These are phyloP conservation scores for Lactarius trivialis DNA, from an alignment of 768 basidiomycete species.

Conservation along the genomic window DNA sequence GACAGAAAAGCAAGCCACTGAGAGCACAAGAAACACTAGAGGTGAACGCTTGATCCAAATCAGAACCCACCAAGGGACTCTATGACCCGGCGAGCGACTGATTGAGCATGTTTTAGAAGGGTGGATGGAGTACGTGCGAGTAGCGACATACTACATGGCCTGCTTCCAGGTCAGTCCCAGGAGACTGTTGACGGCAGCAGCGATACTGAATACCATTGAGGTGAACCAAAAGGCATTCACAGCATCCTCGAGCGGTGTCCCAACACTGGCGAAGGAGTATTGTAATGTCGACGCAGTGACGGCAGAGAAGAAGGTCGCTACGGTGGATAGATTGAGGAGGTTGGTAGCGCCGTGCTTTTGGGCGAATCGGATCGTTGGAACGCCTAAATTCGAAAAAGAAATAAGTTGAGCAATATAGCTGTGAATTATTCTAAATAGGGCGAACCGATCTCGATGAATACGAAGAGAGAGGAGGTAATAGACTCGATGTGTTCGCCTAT, in stretches of 20 bases:
- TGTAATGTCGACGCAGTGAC: conserved; percentile 70
- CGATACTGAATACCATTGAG: conserved; percentile 70
- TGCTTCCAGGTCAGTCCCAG: conserved; percentile 75
- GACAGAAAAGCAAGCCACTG: conserved; percentile 76
- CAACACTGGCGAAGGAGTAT: conserved; percentile 49
- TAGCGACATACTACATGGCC: conserved; percentile 64
- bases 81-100: conserved; percentile 68
- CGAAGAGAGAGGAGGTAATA: conserved; percentile 58
- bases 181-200: conserved; percentile 70
- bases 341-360: conserved; percentile 68
- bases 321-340: conserved; percentile 65
- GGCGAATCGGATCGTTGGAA: conserved; percentile 69
- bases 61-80: conserved; percentile 76
- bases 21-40: conserved; percentile 75
- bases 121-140: not conserved
- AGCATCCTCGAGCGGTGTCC: conserved; percentile 36
- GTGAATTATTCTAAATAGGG: conserved; percentile 18
- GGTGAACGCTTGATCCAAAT: conserved; percentile 87
- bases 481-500: conserved; percentile 69
- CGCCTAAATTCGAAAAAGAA: conserved; percentile 37
- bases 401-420: not conserved
- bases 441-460: conserved; percentile 73
- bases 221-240: conserved; percentile 74
- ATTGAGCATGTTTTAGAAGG: conserved; percentile 11
- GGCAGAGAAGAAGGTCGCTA: conserved; percentile 72